Evolutionary conservation across 2,329 filamentous ascomycete species (phyloP).

Genomic region (Chlorencoelia australis): DNA sequence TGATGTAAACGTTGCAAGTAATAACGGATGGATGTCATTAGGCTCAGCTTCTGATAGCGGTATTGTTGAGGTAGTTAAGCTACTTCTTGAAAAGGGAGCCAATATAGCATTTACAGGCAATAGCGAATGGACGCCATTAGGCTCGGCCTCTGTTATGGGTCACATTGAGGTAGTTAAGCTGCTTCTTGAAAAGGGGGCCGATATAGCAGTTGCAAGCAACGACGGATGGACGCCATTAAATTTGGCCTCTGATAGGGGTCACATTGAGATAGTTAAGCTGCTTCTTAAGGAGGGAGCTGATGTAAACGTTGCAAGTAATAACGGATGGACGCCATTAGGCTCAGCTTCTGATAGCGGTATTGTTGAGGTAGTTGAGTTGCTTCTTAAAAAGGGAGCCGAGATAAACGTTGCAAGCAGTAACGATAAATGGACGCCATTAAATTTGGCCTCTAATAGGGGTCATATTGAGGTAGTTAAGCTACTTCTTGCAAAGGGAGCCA

Average conservation of each 20-base stretch:
- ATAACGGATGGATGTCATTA: slow-evolving; percentile 2
- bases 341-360: slow-evolving; percentile 1
- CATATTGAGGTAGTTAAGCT: background rate
- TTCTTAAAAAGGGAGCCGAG: background rate
- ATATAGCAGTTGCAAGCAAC: background rate
- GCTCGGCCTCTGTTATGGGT: background rate
- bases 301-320: background rate
- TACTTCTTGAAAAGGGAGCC: background rate
- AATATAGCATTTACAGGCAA: background rate
- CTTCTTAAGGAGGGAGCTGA: background rate
- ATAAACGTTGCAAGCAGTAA: background rate
- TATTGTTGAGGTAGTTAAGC: background rate
- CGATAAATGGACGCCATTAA: background rate
- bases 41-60: slow-evolving; percentile 2
- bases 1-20: background rate
- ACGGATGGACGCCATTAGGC: slow-evolving; percentile 2
- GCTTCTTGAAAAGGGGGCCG: slow-evolving; percentile 3
- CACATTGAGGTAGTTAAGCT: background rate
- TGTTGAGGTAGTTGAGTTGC: slow-evolving; percentile 3
- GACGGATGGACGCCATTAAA: slow-evolving; percentile 4
- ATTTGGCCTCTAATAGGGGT: too few relatives aligned
- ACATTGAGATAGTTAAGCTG: background rate
- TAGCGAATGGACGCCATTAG: background rate
- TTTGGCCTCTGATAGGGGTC: background rate
- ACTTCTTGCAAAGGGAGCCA: background rate